Evolutionary conservation across 108 stramenopile genomes (phyloP).

Genomic region (Nannochloropsis salina): DNA sequence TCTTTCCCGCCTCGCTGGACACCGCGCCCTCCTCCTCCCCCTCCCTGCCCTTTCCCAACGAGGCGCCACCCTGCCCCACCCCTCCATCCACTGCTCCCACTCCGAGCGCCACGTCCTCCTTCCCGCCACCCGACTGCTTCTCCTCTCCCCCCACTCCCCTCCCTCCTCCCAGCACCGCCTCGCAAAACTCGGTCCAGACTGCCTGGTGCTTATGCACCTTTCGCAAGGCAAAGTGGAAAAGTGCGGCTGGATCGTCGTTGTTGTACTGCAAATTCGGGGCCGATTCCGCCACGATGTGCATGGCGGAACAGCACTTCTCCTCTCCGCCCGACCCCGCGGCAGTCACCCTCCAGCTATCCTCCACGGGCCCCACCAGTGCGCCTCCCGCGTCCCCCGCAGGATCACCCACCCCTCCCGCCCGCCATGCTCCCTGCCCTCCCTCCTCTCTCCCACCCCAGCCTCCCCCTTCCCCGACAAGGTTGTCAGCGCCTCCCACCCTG

Average conservation of each 20-base stretch:
- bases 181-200: conserved; percentile 1
- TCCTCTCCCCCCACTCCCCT: background rate
- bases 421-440: too few species aligned
- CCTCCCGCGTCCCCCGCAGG: too few species aligned
- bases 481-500: background rate
- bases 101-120: background rate
- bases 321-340: background rate
- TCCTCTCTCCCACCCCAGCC: too few species aligned
- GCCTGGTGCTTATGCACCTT: background rate
- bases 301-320: background rate
- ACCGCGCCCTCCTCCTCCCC: background rate
- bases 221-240: background rate
- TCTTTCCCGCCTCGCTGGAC: background rate
- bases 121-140: background rate
- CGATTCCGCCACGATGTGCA: conserved; percentile 1
- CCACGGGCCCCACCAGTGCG: background rate
- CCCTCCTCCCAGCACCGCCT: background rate
- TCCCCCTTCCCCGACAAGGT: background rate
- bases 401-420: too few species aligned
- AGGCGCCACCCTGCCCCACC: background rate
- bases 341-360: background rate
- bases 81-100: background rate
- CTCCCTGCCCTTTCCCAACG: background rate
- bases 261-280: conserved; percentile 10
- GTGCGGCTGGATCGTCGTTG: background rate